Base-by-base conservation (phyloP, 148 eudicot species). In the Linanthus parryae region DNA sequence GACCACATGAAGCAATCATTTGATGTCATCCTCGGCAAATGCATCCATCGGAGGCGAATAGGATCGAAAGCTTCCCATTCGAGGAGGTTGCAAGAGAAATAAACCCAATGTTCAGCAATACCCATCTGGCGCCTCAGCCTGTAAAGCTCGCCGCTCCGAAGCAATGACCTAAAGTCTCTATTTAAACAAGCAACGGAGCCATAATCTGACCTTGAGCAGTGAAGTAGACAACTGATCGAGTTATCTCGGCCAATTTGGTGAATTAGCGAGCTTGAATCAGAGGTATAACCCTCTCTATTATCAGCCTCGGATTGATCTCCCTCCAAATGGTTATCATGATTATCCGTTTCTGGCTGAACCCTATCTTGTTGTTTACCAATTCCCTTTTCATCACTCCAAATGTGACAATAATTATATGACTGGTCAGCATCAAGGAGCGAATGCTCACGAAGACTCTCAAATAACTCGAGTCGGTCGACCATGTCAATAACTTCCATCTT, bases 11-110 rank as follows among this genome's bases (percentile, higher is more conserved):
- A 90, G 72, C 88, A 80, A 20, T 83, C 82, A 23, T 83, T 70
- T 2, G 80, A 71, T 18, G 68, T 55, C 85, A 90, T 83, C 30
- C 58, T 69, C 5, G 97, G 97, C 52, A 90, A 51, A 1, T 60
- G 66, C 92, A 85, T 85, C 97, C 97, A 90, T 24, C 67, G 79
- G 10, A 72, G 65, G n/a, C 73, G 69, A 48, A 13, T 57, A 0
- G 97, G 97, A 67, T 90, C 85, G 57, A 90, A 90, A 6, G 97
- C 88, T 33, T 80, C 95, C 97, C 97, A 90, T 41, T 78, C 92
- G 7, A 90, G 85, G 54, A 83, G 69, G 43, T 74, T 78, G 72
- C 97, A 90, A 14, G 97, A 83, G 45, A 90, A 78, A 57, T 80
- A 85, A 12, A 90, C 81, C 95, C 95, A 90, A 59, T 85, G 95